Percentiles rank a stretch among this genome's conserved stretches.
Conservation (phyloP, 805 yeast genomes). For the Yamadazyma olivae region DNA sequence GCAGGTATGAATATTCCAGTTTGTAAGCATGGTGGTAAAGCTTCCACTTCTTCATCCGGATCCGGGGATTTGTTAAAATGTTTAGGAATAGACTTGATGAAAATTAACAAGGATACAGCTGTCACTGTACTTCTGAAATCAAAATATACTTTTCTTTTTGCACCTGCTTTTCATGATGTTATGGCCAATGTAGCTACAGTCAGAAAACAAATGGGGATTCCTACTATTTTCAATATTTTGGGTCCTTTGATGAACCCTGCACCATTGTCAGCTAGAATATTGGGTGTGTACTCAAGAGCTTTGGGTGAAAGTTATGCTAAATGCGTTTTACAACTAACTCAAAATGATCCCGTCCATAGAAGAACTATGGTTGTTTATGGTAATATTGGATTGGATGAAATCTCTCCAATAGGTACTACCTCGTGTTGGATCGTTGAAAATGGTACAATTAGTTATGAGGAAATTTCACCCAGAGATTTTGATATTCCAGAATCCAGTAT, state of each 20-base stretch:
- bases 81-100: slow-evolving; percentile 79
- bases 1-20: slow-evolving; percentile 83
- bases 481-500: slow-evolving; percentile 75
- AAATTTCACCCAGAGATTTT: slow-evolving; percentile 71
- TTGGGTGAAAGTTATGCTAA: slow-evolving; percentile 84
- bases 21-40: slow-evolving; percentile 97
- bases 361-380: slow-evolving; percentile 92
- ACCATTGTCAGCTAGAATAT: slow-evolving; percentile 70
- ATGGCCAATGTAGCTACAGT: slow-evolving; percentile 80
- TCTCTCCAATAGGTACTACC: slow-evolving; percentile 83
- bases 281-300: slow-evolving; percentile 82
- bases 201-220: slow-evolving; percentile 79
- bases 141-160: slow-evolving; percentile 71
- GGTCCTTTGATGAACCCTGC: slow-evolving; percentile 96
- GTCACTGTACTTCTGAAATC: slow-evolving; percentile 52
- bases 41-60: slow-evolving; percentile 89
- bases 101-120: slow-evolving; percentile 61
- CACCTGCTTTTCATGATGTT: slow-evolving; percentile 92
- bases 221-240: slow-evolving; percentile 88
- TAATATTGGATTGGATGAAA: slow-evolving; percentile 86
- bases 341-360: slow-evolving; percentile 40
- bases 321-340: slow-evolving; percentile 67
- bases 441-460: slow-evolving; percentile 41
- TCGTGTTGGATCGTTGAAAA: slow-evolving; percentile 70
- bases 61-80: slow-evolving; percentile 83